phyloP scores from a whole-genome alignment of 1,284 basidiomycete species.

The Salmacisia buchloeana region DNA sequence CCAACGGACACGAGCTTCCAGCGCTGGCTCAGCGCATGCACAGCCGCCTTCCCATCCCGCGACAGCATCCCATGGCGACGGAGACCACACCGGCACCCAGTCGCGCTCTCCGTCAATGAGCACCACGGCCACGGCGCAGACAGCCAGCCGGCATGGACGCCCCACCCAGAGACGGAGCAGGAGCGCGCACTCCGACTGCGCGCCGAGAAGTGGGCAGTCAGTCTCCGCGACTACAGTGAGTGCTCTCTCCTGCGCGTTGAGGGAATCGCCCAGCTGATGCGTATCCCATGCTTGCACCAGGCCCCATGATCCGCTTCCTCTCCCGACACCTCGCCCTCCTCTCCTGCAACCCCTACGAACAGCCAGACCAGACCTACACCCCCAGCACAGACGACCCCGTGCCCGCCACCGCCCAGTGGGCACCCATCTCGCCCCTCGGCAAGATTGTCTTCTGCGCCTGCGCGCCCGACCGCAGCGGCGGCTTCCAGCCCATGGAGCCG shows the following conservation, averaged over 20 bases:
- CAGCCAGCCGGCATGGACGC: no score
- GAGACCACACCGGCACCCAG: no score
- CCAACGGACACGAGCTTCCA: background rate
- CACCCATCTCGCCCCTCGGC: slow-evolving; percentile 14
- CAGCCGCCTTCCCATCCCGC: background rate
- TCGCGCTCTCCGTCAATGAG: no score
- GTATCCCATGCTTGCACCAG: slow-evolving; percentile 4
- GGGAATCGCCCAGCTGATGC: no score
- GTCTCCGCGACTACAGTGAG: no score
- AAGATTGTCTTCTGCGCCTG: slow-evolving; percentile 40
- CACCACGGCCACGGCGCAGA: no score
- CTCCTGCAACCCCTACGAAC: slow-evolving; percentile 32
- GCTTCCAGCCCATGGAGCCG: slow-evolving; percentile 37
- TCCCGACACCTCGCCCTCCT: slow-evolving; percentile 41
- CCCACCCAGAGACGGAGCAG: no score
- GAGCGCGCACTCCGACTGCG: no score
- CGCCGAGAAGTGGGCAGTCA: no score
- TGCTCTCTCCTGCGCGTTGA: no score
- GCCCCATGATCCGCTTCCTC: slow-evolving; percentile 50
- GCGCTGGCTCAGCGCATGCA: slow-evolving; percentile 5
- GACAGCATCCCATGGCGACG: background rate
- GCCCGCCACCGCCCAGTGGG: background rate
- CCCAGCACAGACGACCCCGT: background rate
- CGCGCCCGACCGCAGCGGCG: slow-evolving; percentile 35
- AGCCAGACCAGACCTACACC: background rate